Percentiles rank a stretch among this genome's conserved stretches.
These are phyloP conservation scores for Gossypium ekmanianum DNA, from an alignment of 345 rosid genomes.

Conservation along the genomic window DNA sequence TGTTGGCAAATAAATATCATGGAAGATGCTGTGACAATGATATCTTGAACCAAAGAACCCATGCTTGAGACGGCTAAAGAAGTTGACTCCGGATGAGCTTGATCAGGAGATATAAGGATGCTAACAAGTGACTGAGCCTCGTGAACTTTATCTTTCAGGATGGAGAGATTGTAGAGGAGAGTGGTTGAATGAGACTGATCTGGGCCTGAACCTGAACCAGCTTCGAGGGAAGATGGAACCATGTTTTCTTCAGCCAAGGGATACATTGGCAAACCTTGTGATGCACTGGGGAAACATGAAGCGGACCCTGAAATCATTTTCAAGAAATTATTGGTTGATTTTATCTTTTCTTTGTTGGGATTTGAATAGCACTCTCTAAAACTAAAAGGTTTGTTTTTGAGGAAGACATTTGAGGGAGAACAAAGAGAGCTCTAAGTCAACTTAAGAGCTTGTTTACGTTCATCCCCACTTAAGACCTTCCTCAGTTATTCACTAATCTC, in stretches of 20 bases:
- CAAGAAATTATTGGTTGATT: not conserved
- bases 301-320: conserved; percentile 29
- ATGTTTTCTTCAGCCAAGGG: conserved; percentile 11
- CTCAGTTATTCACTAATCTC: conserved; percentile 33
- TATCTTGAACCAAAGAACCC: conserved; percentile 52
- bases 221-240: conserved; percentile 22
- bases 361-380: not conserved
- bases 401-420: not conserved
- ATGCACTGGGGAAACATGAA: conserved; percentile 27
- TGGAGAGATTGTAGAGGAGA: conserved; percentile 54
- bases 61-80: conserved; percentile 42
- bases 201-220: not conserved
- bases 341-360: not conserved
- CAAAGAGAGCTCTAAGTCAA: conserved; percentile 43
- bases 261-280: conserved; percentile 28
- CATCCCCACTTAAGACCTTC: conserved; percentile 62
- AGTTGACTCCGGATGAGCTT: conserved; percentile 33
- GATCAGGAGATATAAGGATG: conserved; percentile 31
- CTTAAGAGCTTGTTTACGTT: conserved; percentile 18
- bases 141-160: conserved; percentile 62
- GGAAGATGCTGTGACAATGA: conserved; percentile 60
- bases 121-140: conserved; percentile 53
- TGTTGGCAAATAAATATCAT: conserved; percentile 68
- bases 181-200: conserved; percentile 31
- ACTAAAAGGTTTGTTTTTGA: not conserved